Percentiles rank a stretch among this genome's conserved stretches.
Evolutionary conservation across 1,284 basidiomycete species (phyloP).

Genomic region (Gomphus bonarii): DNA sequence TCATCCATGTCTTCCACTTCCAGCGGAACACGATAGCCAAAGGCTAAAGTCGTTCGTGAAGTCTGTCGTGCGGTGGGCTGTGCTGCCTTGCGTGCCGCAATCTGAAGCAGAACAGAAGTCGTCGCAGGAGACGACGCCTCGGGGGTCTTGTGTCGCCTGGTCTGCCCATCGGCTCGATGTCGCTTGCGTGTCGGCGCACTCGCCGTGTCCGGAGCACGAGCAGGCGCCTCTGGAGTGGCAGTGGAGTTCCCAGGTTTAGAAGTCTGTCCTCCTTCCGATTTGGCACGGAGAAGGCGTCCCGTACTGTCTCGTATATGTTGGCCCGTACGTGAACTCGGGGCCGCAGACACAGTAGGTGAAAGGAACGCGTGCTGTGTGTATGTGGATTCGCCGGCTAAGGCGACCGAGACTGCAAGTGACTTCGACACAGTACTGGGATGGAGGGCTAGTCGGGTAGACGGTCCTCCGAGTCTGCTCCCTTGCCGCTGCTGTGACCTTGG

Average conservation of each 20-base stretch:
- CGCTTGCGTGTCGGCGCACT: conserved; percentile 7
- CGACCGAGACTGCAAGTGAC: background rate
- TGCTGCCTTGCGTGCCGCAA: conserved; percentile 37
- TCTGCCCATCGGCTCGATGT: conserved; percentile 3
- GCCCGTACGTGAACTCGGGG: background rate
- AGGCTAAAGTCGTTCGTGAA: conserved; percentile 42
- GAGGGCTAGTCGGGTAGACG: background rate
- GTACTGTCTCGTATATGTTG: background rate
- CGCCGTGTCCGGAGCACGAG: background rate
- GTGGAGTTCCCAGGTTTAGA: background rate
- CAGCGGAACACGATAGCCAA: conserved; percentile 40
- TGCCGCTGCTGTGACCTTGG: background rate
- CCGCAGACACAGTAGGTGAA: background rate
- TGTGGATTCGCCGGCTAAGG: background rate
- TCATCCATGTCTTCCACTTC: conserved; percentile 36
- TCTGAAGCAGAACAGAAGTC: conserved; percentile 32
- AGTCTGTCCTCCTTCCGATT: background rate
- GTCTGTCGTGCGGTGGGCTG: conserved; percentile 37
- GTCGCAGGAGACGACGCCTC: conserved; percentile 16
- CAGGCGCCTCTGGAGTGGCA: background rate
- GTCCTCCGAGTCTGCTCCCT: background rate
- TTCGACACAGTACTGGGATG: background rate
- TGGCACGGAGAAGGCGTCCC: background rate
- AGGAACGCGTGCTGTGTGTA: background rate
- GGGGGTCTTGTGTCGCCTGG: conserved; percentile 15